phyloP scores from a whole-genome alignment of 805 yeast genomes.

The Debaryomyces hansenii region DNA sequence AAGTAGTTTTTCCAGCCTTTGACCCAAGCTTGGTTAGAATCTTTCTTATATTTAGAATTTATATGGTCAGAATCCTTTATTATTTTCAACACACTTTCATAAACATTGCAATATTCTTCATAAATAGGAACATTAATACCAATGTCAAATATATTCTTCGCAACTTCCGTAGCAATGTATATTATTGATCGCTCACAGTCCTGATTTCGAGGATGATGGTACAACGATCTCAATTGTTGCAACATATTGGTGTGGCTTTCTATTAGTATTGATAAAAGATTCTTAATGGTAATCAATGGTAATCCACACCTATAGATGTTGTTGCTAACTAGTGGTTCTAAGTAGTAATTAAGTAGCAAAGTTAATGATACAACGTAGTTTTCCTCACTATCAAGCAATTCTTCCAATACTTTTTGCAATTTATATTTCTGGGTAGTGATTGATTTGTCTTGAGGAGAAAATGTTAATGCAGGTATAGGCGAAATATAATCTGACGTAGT shows the following conservation, averaged over 20 bases:
- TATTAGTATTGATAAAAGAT: constrained; percentile 15
- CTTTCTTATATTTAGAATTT: constrained; percentile 2
- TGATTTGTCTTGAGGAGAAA: constrained; percentile 14
- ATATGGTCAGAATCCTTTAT: constrained; percentile 23
- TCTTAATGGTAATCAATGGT: constrained; percentile 8
- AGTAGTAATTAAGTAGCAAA: constrained; percentile 43
- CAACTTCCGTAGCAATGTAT: constrained; percentile 2
- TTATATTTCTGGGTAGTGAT: neutral
- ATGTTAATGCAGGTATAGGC: constrained; percentile 19
- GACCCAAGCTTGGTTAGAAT: constrained; percentile 17
- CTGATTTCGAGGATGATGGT: constrained; percentile 12
- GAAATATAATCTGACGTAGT: constrained; percentile 11
- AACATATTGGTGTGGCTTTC: constrained; percentile 26
- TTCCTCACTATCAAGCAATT: constrained; percentile 49
- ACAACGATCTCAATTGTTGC: constrained; percentile 11
- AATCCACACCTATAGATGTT: constrained; percentile 21
- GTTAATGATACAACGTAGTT: constrained; percentile 46
- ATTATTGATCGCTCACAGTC: neutral
- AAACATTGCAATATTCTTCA: constrained; percentile 32
- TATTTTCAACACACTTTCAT: constrained; percentile 31
- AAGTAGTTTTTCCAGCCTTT: constrained; percentile 35
- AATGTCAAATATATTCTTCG: constrained; percentile 11
- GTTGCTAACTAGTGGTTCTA: constrained; percentile 34
- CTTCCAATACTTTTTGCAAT: constrained; percentile 36
- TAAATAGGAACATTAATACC: constrained; percentile 23